These are phyloP conservation scores for Kluyveromyces sp. DNA, from an alignment of 1,139 yeast genomes.

Conservation along the genomic window DNA sequence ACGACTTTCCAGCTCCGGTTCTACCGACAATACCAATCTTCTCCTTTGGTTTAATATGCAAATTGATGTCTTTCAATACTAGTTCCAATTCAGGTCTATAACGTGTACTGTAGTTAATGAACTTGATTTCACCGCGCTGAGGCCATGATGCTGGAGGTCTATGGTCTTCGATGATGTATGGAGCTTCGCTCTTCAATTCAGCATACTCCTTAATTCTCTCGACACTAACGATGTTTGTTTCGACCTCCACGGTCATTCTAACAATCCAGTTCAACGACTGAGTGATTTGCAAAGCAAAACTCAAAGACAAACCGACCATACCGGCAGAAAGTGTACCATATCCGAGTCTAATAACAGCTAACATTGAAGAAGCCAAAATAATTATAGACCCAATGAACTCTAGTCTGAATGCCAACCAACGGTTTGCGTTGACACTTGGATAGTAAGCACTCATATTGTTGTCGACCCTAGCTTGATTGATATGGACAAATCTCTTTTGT, in stretches of 20 bases:
- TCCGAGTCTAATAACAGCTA: constrained; percentile 62
- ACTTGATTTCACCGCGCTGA: constrained; percentile 57
- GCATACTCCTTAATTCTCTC: constrained; percentile 92
- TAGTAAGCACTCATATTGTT: constrained; percentile 84
- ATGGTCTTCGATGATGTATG: constrained; percentile 57
- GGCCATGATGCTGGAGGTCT: constrained; percentile 82
- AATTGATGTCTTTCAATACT: constrained; percentile 64
- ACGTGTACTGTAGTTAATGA: constrained; percentile 70
- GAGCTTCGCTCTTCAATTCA: constrained; percentile 69
- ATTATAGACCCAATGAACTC: constrained; percentile 86
- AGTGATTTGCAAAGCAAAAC: constrained; percentile 87
- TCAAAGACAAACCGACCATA: constrained; percentile 84
- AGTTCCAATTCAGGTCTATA: constrained; percentile 81
- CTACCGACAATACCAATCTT: constrained; percentile 94
- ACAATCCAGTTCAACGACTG: constrained; percentile 96
- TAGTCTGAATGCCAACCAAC: constrained; percentile 94
- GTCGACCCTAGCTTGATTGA: constrained; percentile 76
- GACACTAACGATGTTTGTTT: constrained; percentile 92
- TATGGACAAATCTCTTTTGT: constrained; percentile 58
- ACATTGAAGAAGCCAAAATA: constrained; percentile 77
- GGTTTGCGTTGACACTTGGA: constrained; percentile 87
- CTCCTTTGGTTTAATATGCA: constrained; percentile 67
- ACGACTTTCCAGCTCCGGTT: constrained; percentile 96
- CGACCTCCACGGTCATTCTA: constrained; percentile 96
- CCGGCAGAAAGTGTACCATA: constrained; percentile 76